A percentile compares a stretch with the other conserved stretches of the same genome.
Conservation (phyloP, 148 eudicot genomes). For the Fagopyrum tataricum region DNA sequence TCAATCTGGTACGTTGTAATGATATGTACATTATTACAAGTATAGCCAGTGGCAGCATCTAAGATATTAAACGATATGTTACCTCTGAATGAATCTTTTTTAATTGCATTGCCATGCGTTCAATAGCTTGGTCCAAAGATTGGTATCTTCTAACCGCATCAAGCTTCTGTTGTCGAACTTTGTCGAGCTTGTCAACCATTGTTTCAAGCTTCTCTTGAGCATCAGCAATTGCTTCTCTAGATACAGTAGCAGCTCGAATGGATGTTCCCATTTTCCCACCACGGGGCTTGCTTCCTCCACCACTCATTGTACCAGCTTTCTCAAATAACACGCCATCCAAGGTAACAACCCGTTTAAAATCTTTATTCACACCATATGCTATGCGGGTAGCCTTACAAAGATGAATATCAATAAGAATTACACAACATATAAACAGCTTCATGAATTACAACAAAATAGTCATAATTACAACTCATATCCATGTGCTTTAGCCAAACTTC, state of each 20-base stretch:
- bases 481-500: neutral
- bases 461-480: neutral
- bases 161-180: constrained; percentile 42
- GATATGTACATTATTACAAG: neutral
- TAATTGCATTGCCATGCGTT: constrained; percentile 70
- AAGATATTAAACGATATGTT: neutral
- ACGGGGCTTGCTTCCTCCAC: constrained; percentile 91
- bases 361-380: constrained; percentile 66
- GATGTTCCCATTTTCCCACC: constrained; percentile 98
- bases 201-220: constrained; percentile 67
- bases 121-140: constrained; percentile 46
- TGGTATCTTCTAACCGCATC: constrained; percentile 61
- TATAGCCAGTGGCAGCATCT: neutral
- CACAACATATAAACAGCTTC: neutral
- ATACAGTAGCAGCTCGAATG: constrained; percentile 75
- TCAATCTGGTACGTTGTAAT: constrained; percentile 51
- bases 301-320: constrained; percentile 96
- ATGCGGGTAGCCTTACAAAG: constrained; percentile 76
- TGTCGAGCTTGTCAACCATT: constrained; percentile 42
- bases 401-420: neutral
- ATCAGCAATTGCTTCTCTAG: constrained; percentile 63
- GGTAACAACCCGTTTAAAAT: constrained; percentile 82
- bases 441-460: neutral
- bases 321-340: constrained; percentile 87
- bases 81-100: constrained; percentile 92